Conservation (phyloP, 2,329 filamentous ascomycete genomes). For the Cladobotryum protrusum region DNA sequence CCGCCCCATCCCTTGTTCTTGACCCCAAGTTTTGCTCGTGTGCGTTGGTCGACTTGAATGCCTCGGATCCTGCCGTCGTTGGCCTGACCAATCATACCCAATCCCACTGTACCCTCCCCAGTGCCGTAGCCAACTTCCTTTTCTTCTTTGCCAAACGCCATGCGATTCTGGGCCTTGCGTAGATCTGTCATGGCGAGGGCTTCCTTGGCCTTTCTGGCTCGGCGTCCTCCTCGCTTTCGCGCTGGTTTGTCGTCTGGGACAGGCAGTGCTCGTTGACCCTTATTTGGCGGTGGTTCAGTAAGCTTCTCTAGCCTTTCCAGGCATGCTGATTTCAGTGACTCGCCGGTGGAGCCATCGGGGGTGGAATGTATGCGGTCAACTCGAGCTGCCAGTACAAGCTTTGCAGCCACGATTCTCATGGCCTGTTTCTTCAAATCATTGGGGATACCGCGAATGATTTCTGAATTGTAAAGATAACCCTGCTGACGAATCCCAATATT, state of each 20-base stretch:
- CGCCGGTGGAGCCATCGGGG: slow-evolving; percentile 74
- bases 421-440: slow-evolving; percentile 86
- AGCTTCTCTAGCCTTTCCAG: slow-evolving; percentile 85
- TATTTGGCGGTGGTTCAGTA: slow-evolving; percentile 84
- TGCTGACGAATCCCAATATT: slow-evolving; percentile 89
- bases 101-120: slow-evolving; percentile 75
- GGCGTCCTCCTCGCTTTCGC: slow-evolving; percentile 82
- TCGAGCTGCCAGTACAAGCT: slow-evolving; percentile 87
- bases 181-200: slow-evolving; percentile 95
- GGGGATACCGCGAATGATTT: slow-evolving; percentile 78
- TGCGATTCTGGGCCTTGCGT: slow-evolving; percentile 89
- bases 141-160: slow-evolving; percentile 95
- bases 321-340: slow-evolving; percentile 75
- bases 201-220: slow-evolving; percentile 92
- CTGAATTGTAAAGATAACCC: slow-evolving; percentile 88
- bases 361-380: slow-evolving; percentile 81
- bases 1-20: slow-evolving; percentile 95
- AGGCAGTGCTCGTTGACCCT: slow-evolving; percentile 77
- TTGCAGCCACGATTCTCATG: slow-evolving; percentile 89
- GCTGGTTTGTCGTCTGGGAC: slow-evolving; percentile 93
- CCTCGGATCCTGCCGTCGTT: slow-evolving; percentile 86
- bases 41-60: slow-evolving; percentile 86
- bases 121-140: slow-evolving; percentile 85
- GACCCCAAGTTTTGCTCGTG: slow-evolving; percentile 84
- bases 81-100: slow-evolving; percentile 91